phyloP scores from a whole-genome alignment of 2,329 filamentous ascomycete genomes.

The Cladosporium austrohemisphaericum region DNA sequence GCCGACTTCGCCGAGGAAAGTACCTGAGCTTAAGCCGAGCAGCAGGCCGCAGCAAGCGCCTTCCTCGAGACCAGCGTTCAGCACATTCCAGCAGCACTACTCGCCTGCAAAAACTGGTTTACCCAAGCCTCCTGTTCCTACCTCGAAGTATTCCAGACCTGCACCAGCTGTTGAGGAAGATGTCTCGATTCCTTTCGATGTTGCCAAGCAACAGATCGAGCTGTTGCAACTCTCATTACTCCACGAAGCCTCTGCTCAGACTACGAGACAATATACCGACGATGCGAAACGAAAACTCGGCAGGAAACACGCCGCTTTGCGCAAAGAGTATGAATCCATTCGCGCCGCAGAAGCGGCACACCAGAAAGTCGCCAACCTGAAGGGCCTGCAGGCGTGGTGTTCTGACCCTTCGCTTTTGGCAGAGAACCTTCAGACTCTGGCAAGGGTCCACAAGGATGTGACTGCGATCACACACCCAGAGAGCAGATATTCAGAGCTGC shows the following conservation, averaged over 20 bases:
- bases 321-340: constrained; percentile 35
- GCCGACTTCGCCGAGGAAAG: constrained; percentile 10
- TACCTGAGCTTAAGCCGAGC: background rate
- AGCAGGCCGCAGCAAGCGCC: constrained; percentile 32
- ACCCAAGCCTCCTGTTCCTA: constrained; percentile 56
- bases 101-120: constrained; percentile 59
- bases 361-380: constrained; percentile 49
- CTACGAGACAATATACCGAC: constrained; percentile 51
- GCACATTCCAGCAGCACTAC: constrained; percentile 64
- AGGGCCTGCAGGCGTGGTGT: constrained; percentile 53
- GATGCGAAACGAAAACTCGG: constrained; percentile 47
- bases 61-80: constrained; percentile 52
- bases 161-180: constrained; percentile 30
- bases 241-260: constrained; percentile 51
- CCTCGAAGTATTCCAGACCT: background rate
- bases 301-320: constrained; percentile 27
- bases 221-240: constrained; percentile 63
- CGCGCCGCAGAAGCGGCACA: constrained; percentile 25
- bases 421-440: constrained; percentile 54
- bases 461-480: constrained; percentile 9
- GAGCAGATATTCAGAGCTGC: constrained; percentile 49
- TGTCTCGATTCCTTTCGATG: constrained; percentile 22
- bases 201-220: constrained; percentile 51
- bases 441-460: constrained; percentile 12
- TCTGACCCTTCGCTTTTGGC: constrained; percentile 43